phyloP scores from a whole-genome alignment of 371 early-diverging fungal species.

The Mortierella sp. region DNA sequence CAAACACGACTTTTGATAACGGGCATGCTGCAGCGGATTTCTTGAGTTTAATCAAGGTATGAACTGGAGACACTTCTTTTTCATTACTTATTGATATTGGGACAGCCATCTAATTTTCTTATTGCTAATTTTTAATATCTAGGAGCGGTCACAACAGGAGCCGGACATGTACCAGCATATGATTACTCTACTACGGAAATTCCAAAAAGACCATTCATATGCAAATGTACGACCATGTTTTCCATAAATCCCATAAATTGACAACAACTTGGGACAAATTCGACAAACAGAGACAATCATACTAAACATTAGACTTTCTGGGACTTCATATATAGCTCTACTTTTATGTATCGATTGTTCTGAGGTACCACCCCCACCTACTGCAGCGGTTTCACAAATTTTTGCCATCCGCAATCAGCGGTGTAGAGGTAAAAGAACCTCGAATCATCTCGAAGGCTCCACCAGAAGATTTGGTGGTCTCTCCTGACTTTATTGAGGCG shows the following conservation, averaged over 20 bases:
- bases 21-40: slow-evolving; percentile 47
- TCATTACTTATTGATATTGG: no score
- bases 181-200: slow-evolving; percentile 50
- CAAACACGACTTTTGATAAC: slow-evolving; percentile 20
- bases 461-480: slow-evolving; percentile 51
- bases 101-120: no score
- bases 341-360: slow-evolving; percentile 52
- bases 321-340: slow-evolving; percentile 25
- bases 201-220: slow-evolving; percentile 54
- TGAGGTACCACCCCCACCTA: slow-evolving; percentile 52
- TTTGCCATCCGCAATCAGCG: slow-evolving; percentile 29
- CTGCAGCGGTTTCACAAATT: slow-evolving; percentile 52
- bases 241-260: no score
- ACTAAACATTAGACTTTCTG: no score
- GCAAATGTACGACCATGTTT: slow-evolving; percentile 20
- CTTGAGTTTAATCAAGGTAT: slow-evolving; percentile 51
- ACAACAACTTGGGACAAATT: no score
- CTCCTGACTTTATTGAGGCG: slow-evolving; percentile 56
- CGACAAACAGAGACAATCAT: no score
- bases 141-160: slow-evolving; percentile 48
- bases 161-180: slow-evolving; percentile 56
- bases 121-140: neutral
- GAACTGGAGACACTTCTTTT: neutral
- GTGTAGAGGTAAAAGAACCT: slow-evolving; percentile 45
- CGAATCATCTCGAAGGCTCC: slow-evolving; percentile 54